These are phyloP conservation scores for Zygoascus biomembranicola DNA, from an alignment of 805 yeast genomes.

Conservation along the genomic window DNA sequence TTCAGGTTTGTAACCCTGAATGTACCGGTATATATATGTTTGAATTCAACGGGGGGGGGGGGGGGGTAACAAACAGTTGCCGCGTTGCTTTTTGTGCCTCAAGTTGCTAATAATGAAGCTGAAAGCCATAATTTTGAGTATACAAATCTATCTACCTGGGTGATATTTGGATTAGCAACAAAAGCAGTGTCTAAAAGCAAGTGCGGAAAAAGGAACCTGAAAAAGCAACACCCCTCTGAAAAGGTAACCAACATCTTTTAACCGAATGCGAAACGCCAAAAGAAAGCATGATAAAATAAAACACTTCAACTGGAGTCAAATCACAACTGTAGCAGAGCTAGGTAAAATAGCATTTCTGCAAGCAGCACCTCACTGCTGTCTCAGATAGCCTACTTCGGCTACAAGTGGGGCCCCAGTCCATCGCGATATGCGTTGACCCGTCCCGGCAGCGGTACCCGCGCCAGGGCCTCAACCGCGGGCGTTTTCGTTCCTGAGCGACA, in stretches of 20 bases:
- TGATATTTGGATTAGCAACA: neutral
- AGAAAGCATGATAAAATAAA: neutral
- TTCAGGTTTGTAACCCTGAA: neutral
- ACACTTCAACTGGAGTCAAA: too few relatives aligned
- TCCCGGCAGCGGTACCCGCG: neutral
- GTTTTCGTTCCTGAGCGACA: neutral
- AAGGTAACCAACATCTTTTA: neutral
- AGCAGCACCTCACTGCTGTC: neutral
- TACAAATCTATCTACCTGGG: neutral
- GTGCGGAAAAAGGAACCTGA: neutral
- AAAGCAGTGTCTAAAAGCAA: neutral
- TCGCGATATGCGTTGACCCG: too few relatives aligned
- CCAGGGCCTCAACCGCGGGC: neutral
- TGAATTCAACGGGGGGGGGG: neutral
- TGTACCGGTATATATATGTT: neutral
- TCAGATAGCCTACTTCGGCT: neutral
- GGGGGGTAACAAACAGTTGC: neutral
- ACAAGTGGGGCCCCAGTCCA: neutral
- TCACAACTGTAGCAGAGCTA: too few relatives aligned
- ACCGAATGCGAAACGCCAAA: neutral
- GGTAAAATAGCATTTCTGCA: neutral
- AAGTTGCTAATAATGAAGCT: neutral
- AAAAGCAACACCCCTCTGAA: neutral
- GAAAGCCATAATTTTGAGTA: neutral
- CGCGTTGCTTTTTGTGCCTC: neutral